Conservation (phyloP, 441 rosid species). For the Pelargonium fulgidum region DNA sequence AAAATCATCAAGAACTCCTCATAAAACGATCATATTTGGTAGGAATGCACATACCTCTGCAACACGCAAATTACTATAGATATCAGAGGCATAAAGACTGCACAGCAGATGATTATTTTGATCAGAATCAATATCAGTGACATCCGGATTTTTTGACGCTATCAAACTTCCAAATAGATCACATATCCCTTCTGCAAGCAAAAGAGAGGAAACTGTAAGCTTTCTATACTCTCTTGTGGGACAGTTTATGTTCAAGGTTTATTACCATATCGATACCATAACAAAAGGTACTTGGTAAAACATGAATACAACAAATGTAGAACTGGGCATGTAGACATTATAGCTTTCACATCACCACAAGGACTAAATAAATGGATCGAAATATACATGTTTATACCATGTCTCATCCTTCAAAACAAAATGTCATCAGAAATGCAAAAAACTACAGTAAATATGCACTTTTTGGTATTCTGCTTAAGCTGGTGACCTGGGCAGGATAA, state of each 20-base stretch:
- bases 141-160: conserved; percentile 31
- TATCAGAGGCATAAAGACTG: conserved; percentile 59
- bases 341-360: too few species aligned
- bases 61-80: conserved; percentile 49
- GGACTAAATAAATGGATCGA: too few species aligned
- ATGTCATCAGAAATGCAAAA: neutral
- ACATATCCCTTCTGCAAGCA: conserved; percentile 35
- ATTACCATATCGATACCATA: too few species aligned
- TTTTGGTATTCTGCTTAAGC: neutral
- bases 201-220: conserved; percentile 21
- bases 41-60: conserved; percentile 51
- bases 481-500: neutral
- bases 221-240: neutral
- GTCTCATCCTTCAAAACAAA: conserved; percentile 11
- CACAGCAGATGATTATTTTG: conserved; percentile 55
- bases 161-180: conserved; percentile 25
- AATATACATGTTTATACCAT: neutral
- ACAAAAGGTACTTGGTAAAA: too few species aligned
- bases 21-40: neutral
- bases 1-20: neutral
- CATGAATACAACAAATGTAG: too few species aligned
- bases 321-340: too few species aligned
- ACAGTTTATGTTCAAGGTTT: too few species aligned
- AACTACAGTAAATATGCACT: neutral
- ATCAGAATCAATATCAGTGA: conserved; percentile 51